Conservation (phyloP, 2,329 filamentous ascomycete species). For the Juglanconis oblonga region DNA sequence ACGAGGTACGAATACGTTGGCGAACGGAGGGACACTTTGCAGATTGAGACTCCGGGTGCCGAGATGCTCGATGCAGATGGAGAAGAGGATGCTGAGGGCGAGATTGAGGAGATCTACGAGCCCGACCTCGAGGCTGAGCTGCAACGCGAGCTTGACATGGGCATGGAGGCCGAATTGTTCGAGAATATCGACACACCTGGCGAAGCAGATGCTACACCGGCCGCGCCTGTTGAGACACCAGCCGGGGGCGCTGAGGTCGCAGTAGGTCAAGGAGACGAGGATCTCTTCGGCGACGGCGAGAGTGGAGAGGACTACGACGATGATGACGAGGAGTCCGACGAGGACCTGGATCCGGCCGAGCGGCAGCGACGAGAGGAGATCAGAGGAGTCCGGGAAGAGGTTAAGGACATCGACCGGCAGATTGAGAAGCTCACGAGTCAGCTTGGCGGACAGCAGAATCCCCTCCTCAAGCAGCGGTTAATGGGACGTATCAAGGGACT, state of each 20-base stretch:
- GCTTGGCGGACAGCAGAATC: slow-evolving; percentile 40
- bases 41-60: slow-evolving; percentile 14
- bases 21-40: slow-evolving; percentile 32
- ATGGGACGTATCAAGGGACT: slow-evolving; percentile 46
- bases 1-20: slow-evolving; percentile 66
- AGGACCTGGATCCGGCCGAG: slow-evolving; percentile 53
- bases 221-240: slow-evolving; percentile 39
- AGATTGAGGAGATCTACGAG: slow-evolving; percentile 28
- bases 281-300: slow-evolving; percentile 36
- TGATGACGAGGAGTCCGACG: slow-evolving; percentile 51
- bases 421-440: slow-evolving; percentile 44
- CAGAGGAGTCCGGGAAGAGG: slow-evolving; percentile 54
- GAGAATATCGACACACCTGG: slow-evolving; percentile 55
- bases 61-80: slow-evolving; percentile 50
- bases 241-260: slow-evolving; percentile 41
- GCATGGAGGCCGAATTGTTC: slow-evolving; percentile 47
- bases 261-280: slow-evolving; percentile 44
- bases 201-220: slow-evolving; percentile 32
- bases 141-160: slow-evolving; percentile 20
- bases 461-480: slow-evolving; percentile 49
- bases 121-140: slow-evolving; percentile 31
- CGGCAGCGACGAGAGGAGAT: slow-evolving; percentile 47
- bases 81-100: slow-evolving; percentile 43
- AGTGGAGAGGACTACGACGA: slow-evolving; percentile 41
- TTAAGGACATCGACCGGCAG: slow-evolving; percentile 50